These are phyloP conservation scores for Hibiscus mutabilis DNA, from an alignment of 345 rosid species.

Conservation along the genomic window DNA sequence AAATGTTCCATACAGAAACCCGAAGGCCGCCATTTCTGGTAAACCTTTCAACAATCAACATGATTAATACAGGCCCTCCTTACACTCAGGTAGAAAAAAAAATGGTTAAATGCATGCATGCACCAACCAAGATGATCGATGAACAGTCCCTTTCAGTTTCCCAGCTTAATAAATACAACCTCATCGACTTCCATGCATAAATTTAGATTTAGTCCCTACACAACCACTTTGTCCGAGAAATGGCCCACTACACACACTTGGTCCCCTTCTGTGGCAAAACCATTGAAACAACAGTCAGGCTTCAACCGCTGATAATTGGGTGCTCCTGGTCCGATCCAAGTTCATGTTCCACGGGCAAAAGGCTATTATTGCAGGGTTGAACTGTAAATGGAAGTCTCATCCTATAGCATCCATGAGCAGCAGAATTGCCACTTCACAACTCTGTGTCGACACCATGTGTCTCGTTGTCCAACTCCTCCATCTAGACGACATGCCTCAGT, in stretches of 20 bases:
- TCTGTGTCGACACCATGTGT: slow-evolving; percentile 26
- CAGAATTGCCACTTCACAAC: slow-evolving; percentile 19
- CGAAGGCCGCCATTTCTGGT: no score
- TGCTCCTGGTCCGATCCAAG: slow-evolving; percentile 1
- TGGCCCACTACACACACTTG: not conserved
- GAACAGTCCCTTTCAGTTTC: not conserved
- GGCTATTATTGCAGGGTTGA: slow-evolving; percentile 22
- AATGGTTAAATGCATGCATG: not conserved
- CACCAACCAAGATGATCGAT: not conserved
- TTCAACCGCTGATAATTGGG: slow-evolving; percentile 10
- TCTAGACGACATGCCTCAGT: slow-evolving; percentile 13
- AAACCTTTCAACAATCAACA: not conserved
- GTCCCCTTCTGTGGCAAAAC: slow-evolving; percentile 14
- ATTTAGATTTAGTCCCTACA: not conserved
- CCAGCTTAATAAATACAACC: not conserved
- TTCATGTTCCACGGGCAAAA: not conserved
- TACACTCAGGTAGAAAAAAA: not conserved
- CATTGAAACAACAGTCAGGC: slow-evolving; percentile 10
- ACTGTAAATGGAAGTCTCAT: slow-evolving; percentile 27
- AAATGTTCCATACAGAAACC: no score
- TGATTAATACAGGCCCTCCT: not conserved
- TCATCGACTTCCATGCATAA: not conserved
- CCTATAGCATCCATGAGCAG: slow-evolving; percentile 9
- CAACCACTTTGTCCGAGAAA: not conserved
- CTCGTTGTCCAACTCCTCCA: slow-evolving; percentile 16